Conservation (phyloP, 345 rosid species). For the Anastatica hierochuntica region DNA sequence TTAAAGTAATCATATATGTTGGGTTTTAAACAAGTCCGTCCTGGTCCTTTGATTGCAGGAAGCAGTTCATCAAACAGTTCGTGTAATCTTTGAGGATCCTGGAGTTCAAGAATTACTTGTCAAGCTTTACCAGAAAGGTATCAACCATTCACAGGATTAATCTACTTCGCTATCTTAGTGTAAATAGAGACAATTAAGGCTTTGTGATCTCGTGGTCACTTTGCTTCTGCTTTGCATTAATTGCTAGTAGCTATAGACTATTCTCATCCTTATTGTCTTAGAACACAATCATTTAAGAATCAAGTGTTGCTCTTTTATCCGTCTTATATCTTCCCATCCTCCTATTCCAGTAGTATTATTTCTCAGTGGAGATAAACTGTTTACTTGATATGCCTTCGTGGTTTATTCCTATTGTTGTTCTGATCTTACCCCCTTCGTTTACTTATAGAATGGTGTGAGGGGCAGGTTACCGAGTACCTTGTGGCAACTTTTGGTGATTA, state of each 20-base stretch:
- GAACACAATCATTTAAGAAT: not conserved
- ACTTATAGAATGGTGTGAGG: conserved; percentile 87
- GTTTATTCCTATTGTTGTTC: not conserved
- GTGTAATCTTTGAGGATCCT: conserved; percentile 94
- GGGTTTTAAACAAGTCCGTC: not conserved
- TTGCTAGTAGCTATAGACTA: not conserved
- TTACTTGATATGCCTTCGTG: too few relatives aligned
- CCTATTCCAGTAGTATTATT: too few relatives aligned
- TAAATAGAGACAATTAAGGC: too few relatives aligned
- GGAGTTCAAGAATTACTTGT: conserved; percentile 92
- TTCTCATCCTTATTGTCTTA: not conserved
- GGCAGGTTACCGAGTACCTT: conserved; percentile 86
- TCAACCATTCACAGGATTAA: not conserved
- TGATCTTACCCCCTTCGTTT: conserved; percentile 16
- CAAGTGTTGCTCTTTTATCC: not conserved
- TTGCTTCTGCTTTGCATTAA: not conserved
- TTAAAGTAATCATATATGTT: not conserved
- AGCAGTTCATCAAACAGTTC: conserved; percentile 85
- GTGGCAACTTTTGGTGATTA: conserved; percentile 96
- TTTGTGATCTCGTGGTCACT: not conserved
- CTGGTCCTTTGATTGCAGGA: conserved; percentile 45
- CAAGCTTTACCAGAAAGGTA: conserved; percentile 94
- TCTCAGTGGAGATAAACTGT: not conserved
- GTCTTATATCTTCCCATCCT: not conserved
- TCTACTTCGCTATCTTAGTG: too few relatives aligned